Evolutionary conservation across 768 basidiomycete genomes (phyloP).

Genomic region (Russula brevipes): DNA sequence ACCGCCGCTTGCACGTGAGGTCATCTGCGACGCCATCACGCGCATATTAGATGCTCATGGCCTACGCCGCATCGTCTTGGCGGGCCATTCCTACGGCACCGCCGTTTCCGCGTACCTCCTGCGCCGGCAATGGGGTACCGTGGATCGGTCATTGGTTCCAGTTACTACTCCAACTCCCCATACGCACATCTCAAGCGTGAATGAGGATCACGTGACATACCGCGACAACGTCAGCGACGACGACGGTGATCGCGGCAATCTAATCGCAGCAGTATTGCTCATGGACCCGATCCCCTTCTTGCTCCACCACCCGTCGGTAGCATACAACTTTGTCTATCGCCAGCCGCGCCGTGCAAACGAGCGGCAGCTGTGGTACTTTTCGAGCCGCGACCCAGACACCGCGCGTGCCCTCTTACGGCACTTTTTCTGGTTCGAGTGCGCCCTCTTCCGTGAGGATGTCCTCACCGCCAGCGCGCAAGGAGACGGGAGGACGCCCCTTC

Average conservation of each 20-base stretch:
- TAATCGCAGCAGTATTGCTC: constrained; percentile 45
- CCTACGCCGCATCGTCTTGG: constrained; percentile 40
- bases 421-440: constrained; percentile 63
- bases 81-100: constrained; percentile 61
- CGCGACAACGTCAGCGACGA: neutral
- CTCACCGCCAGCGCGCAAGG: neutral
- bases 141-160: constrained; percentile 6
- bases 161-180: neutral
- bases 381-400: constrained; percentile 58
- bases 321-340: constrained; percentile 64
- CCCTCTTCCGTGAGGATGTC: constrained; percentile 57
- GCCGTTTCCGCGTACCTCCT: constrained; percentile 51
- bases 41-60: constrained; percentile 42
- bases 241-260: constrained; percentile 19
- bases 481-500: neutral
- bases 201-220: neutral
- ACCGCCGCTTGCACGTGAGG: constrained; percentile 41
- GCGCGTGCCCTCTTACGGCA: constrained; percentile 52
- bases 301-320: constrained; percentile 56
- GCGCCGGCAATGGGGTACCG: constrained; percentile 29
- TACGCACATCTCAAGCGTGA: neutral
- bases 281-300: constrained; percentile 64
- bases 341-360: constrained; percentile 46
- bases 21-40: constrained; percentile 41
- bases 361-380: constrained; percentile 66